Evolutionary conservation across 2,329 filamentous ascomycete genomes (phyloP).

Genomic region (Elsinoe fawcettii): DNA sequence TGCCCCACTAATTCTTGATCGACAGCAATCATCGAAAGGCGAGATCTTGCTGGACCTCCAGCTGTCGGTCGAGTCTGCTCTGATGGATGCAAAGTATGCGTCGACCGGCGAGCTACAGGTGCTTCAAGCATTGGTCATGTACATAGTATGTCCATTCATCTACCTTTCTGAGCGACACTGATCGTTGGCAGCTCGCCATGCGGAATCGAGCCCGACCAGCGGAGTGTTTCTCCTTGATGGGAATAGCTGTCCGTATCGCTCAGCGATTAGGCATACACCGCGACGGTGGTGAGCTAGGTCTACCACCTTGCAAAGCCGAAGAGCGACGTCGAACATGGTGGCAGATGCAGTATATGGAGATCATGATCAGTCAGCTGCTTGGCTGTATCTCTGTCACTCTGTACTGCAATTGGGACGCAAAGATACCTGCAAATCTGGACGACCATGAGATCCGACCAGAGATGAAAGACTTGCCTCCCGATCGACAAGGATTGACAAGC

Average conservation of each 20-base stretch:
- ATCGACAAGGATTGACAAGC: slow-evolving; percentile 15
- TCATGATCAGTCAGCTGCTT: slow-evolving; percentile 8
- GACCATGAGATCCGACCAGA: slow-evolving; percentile 7
- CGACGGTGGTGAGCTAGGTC: slow-evolving; percentile 45
- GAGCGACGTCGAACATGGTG: slow-evolving; percentile 56
- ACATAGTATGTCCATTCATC: slow-evolving; percentile 1
- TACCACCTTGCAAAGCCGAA: slow-evolving; percentile 50
- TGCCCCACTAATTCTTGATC: background rate
- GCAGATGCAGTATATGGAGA: slow-evolving; percentile 17
- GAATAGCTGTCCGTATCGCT: slow-evolving; percentile 53
- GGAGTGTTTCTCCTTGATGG: slow-evolving; percentile 39
- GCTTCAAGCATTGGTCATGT: slow-evolving; percentile 12
- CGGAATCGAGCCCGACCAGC: slow-evolving; percentile 1
- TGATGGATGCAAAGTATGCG: slow-evolving; percentile 11
- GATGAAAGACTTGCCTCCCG: slow-evolving; percentile 4
- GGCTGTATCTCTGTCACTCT: slow-evolving; percentile 16
- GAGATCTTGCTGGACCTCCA: slow-evolving; percentile 10
- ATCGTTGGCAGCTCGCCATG: background rate
- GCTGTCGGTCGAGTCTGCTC: slow-evolving; percentile 6
- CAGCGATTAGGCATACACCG: slow-evolving; percentile 55
- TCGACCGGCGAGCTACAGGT: slow-evolving; percentile 1
- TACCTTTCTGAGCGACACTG: background rate
- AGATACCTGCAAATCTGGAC: slow-evolving; percentile 14
- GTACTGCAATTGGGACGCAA: slow-evolving; percentile 15
- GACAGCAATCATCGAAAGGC: background rate